Base-by-base conservation (phyloP, 345 rosid species). In the Limnanthes douglasii region DNA sequence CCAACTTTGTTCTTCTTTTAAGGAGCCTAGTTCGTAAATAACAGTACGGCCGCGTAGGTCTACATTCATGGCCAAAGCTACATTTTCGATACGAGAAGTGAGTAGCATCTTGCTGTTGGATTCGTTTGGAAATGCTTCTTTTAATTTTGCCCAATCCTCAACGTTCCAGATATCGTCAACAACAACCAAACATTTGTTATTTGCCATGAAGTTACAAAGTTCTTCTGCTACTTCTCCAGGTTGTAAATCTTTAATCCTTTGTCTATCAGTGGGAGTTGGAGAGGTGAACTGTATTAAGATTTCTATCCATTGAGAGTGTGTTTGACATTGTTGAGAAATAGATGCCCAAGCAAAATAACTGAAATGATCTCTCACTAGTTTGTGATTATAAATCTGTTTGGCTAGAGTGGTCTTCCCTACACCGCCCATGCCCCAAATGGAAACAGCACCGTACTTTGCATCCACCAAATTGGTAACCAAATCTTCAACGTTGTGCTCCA, bases 371-470 rank as follows among this genome's bases (percentile, higher is more conserved):
- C 66, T 65, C 15, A 65, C 46, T 6, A 16, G 11, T 1, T 8
- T 1, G 19, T 51, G 60, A 28, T 53, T 39, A 22, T 59, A 31
- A 0, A 73, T 21, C 38, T 58, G 56, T 31, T 18, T 66, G 8
- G 76, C 78, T 3, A 73, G 43, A 21, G 82, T 34, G 5, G 74
- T 69, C 40, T 66, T 73, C 6, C 82, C 77, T 18, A 66, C 50
- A 15, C 82, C 82, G 3, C 77, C 69, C 77, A 69, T 69, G n/a
- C 83, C 83, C 1, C 46, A 60, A 1, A 73, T 58, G 1, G 63
- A 44, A 20, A 51, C 55, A 30, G 53, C 48, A 8, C 41, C 18
- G 8, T 36, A 1, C 10, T 54, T 43, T 31, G 51, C 42, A 1
- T 25, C 45, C 7, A 60, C 33, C 33, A 69, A 24, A 25, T 46